These are phyloP conservation scores for Colletotrichum plurivorum DNA, from an alignment of 2,329 filamentous ascomycete genomes.

Conservation along the genomic window DNA sequence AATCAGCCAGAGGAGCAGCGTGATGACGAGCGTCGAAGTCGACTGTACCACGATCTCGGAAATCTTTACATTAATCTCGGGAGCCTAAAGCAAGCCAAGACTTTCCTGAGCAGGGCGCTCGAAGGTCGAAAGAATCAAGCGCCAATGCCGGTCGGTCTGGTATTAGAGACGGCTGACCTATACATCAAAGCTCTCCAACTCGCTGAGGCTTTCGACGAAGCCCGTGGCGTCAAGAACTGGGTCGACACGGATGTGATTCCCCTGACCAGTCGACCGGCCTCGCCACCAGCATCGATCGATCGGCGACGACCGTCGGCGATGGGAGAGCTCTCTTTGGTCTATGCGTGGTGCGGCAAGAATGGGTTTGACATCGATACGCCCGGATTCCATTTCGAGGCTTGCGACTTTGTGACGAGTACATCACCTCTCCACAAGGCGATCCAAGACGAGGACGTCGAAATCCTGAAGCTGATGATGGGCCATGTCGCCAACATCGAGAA, in stretches of 20 bases:
- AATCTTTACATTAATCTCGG: slow-evolving; percentile 42
- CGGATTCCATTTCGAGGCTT: slow-evolving; percentile 45
- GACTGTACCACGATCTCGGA: slow-evolving; percentile 48
- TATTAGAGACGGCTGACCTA: slow-evolving; percentile 45
- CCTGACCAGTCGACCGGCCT: slow-evolving; percentile 13
- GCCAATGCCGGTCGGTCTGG: slow-evolving; percentile 34
- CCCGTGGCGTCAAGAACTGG: slow-evolving; percentile 45
- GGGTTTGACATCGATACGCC: slow-evolving; percentile 45
- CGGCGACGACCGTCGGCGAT: slow-evolving; percentile 21
- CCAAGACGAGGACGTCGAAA: slow-evolving; percentile 43
- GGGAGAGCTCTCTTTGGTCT: slow-evolving; percentile 40
- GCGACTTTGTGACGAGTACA: slow-evolving; percentile 41
- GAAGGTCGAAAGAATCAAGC: slow-evolving; percentile 42
- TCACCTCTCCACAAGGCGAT: slow-evolving; percentile 47
- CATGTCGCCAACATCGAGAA: slow-evolving; percentile 43
- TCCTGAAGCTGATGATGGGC: slow-evolving; percentile 46
- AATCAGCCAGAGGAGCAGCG: slow-evolving; percentile 39
- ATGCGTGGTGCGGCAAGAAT: slow-evolving; percentile 47
- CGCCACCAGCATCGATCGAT: slow-evolving; percentile 2
- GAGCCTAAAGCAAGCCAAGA: slow-evolving; percentile 41
- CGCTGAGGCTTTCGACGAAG: slow-evolving; percentile 45
- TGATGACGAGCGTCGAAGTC: slow-evolving; percentile 34
- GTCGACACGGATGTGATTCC: slow-evolving; percentile 37
- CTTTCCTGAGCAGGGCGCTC: slow-evolving; percentile 44
- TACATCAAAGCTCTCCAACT: slow-evolving; percentile 44